Conservation (phyloP, 1,139 yeast species). For the Pichia sp. region DNA sequence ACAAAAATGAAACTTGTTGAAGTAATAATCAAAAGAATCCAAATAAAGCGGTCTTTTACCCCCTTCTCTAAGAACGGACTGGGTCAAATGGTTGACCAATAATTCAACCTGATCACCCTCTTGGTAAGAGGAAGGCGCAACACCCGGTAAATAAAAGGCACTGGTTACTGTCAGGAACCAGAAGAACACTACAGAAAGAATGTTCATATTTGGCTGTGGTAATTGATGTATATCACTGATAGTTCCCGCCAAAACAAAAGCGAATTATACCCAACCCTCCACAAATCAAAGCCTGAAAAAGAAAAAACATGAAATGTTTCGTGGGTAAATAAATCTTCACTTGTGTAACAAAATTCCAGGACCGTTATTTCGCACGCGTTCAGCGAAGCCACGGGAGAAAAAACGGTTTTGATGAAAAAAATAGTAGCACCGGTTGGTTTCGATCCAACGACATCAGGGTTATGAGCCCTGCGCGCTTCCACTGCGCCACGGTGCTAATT, state of each 20-base stretch:
- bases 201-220: no score
- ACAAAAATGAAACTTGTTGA: conserved; percentile 79
- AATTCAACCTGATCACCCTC: conserved; percentile 67
- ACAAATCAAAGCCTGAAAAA: no score
- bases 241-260: no score
- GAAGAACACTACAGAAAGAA: no score
- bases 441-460: conserved; percentile 99
- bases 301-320: background rate
- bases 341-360: no score
- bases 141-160: conserved; percentile 89
- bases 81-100: conserved; percentile 84
- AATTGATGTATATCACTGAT: no score
- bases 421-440: conserved; percentile 93
- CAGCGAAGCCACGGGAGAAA: background rate
- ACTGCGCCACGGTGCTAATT: conserved; percentile 23
- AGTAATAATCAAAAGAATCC: conserved; percentile 80
- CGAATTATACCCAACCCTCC: no score
- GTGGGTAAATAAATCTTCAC: no score
- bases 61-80: conserved; percentile 48
- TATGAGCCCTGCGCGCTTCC: conserved; percentile 40
- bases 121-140: conserved; percentile 83
- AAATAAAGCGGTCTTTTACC: conserved; percentile 43
- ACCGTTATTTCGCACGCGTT: background rate
- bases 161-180: conserved; percentile 5
- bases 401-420: conserved; percentile 11